phyloP scores from a whole-genome alignment of 2,329 filamentous ascomycete species.

The Karstenula rhodostoma region DNA sequence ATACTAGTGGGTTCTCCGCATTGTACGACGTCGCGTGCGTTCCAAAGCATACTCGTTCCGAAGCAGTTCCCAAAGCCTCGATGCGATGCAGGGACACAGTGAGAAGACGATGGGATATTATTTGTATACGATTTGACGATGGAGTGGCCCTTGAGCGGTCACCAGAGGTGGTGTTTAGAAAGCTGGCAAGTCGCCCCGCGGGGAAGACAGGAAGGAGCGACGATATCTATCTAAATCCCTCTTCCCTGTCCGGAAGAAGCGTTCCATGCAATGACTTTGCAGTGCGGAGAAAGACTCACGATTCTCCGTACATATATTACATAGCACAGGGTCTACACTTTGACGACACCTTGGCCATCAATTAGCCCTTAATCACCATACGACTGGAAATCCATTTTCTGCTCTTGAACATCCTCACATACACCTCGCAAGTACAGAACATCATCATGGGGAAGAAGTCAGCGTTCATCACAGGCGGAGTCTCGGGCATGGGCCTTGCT shows the following conservation, averaged over 20 bases:
- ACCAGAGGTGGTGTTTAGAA: no score
- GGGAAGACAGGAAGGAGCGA: neutral
- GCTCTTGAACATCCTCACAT: neutral
- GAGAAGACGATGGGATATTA: neutral
- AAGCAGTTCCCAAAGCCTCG: neutral
- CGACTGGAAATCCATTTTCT: neutral
- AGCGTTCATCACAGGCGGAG: constrained; percentile 81
- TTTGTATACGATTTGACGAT: neutral
- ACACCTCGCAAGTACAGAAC: neutral
- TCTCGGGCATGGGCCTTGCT: constrained; percentile 61
- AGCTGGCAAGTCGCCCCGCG: neutral
- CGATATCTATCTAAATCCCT: neutral
- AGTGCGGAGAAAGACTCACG: constrained; percentile 19
- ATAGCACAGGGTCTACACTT: neutral
- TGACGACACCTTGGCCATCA: neutral
- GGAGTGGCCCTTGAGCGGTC: neutral
- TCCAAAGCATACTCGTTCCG: neutral
- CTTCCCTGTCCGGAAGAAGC: constrained; percentile 14
- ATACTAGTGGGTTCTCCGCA: constrained; percentile 11
- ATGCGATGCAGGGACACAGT: neutral
- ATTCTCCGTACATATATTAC: constrained; percentile 16
- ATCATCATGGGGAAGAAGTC: constrained; percentile 29
- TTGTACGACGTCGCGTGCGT: constrained; percentile 14
- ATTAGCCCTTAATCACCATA: neutral
- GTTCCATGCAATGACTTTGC: constrained; percentile 3